phyloP scores from a whole-genome alignment of 352 stramenopile species.

The Peronospora destructor region DNA sequence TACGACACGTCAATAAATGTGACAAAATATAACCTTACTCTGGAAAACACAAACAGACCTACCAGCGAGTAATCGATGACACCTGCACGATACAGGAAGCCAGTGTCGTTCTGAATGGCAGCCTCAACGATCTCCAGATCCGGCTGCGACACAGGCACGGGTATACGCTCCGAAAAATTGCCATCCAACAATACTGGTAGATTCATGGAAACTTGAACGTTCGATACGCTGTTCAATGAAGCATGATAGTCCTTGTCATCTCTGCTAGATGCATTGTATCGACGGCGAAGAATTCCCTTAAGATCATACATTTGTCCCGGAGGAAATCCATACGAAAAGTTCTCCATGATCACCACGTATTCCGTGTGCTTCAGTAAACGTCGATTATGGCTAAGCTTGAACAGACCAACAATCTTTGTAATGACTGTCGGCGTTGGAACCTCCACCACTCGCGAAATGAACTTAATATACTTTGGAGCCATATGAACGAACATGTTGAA shows the following conservation, averaged over 20 bases:
- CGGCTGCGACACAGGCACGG: constrained; percentile 59
- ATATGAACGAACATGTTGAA: constrained; percentile 90
- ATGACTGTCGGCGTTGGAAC: constrained; percentile 56
- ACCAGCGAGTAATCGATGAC: constrained; percentile 86
- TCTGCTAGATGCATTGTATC: constrained; percentile 44
- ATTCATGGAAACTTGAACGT: constrained; percentile 44
- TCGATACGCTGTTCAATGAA: constrained; percentile 33
- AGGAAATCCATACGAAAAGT: constrained; percentile 72
- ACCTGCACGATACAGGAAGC: constrained; percentile 60
- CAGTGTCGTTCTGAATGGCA: constrained; percentile 73
- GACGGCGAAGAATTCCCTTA: constrained; percentile 74
- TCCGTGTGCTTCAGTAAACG: constrained; percentile 67
- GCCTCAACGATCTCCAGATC: constrained; percentile 55
- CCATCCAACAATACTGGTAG: constrained; percentile 74
- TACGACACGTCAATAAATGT: constrained; percentile 9
- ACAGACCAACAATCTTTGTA: constrained; percentile 80
- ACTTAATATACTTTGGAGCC: constrained; percentile 84
- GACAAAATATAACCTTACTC: background rate
- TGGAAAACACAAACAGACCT: constrained; percentile 10
- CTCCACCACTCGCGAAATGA: constrained; percentile 64
- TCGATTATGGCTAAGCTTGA: constrained; percentile 62
- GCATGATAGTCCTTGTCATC: constrained; percentile 35
- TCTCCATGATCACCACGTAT: constrained; percentile 85
- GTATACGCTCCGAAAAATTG: constrained; percentile 74
- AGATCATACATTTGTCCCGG: constrained; percentile 82